Conservation (phyloP, 78 protist genomes). For the Neovahlkampfia damariscottae region DNA sequence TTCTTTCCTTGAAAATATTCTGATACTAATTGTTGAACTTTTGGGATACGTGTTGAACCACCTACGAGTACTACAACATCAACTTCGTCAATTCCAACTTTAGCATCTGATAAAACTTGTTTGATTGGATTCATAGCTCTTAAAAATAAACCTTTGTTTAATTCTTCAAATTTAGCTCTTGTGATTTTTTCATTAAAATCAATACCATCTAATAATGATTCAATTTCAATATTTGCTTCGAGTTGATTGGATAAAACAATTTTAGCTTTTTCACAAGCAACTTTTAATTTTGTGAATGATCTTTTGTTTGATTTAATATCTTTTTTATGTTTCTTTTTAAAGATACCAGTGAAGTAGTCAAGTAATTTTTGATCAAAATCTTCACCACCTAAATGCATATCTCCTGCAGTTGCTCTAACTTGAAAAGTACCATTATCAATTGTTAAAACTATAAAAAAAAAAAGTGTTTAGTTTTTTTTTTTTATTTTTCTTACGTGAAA, state of each 20-base stretch:
- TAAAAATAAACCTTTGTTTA: conserved; percentile 89
- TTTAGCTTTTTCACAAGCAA: conserved; percentile 93
- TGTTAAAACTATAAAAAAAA: conserved; percentile 75
- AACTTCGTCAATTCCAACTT: conserved; percentile 69
- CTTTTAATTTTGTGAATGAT: conserved; percentile 76
- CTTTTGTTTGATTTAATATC: conserved; percentile 54
- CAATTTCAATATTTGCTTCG: conserved; percentile 83
- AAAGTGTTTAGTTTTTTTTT: too few relatives aligned
- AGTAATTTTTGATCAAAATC: conserved; percentile 95
- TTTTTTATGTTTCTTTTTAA: conserved; percentile 62
- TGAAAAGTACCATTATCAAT: conserved; percentile 94
- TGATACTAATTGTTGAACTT: conserved; percentile 83
- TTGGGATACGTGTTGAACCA: conserved; percentile 98
- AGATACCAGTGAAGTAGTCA: conserved; percentile 64
- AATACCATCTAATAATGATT: conserved; percentile 83
- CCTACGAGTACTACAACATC: conserved; percentile 98
- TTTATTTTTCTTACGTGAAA: too few relatives aligned
- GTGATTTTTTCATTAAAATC: conserved; percentile 90
- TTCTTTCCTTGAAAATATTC: conserved; percentile 97
- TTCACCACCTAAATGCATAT: conserved; percentile 98
- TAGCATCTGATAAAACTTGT: conserved; percentile 82
- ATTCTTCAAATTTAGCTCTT: conserved; percentile 98
- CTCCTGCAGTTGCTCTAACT: conserved; percentile 97
- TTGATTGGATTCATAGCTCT: conserved; percentile 80
- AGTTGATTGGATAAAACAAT: conserved; percentile 68